phyloP scores from a whole-genome alignment of 1,284 basidiomycete species.

The Mycena citricolor region DNA sequence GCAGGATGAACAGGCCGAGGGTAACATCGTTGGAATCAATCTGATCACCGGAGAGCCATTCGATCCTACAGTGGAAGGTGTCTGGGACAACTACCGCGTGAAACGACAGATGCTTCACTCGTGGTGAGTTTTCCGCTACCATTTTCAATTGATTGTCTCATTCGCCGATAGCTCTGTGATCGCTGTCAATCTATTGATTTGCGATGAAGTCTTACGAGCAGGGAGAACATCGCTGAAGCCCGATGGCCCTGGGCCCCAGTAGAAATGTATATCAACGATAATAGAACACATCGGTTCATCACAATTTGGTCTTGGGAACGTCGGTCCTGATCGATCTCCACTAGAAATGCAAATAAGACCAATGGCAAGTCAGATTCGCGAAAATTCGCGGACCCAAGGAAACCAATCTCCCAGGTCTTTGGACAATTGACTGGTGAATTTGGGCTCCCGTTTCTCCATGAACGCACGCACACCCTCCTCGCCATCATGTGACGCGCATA shows the following conservation, averaged over 20 bases:
- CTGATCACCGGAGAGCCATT: conserved; percentile 94
- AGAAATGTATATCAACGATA: too few relatives aligned
- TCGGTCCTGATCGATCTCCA: too few relatives aligned
- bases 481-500: conserved; percentile 41
- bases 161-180: conserved; percentile 81
- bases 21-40: conserved; percentile 89
- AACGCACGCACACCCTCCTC: conserved; percentile 50
- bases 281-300: too few relatives aligned
- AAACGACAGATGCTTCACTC: conserved; percentile 99
- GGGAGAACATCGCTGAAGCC: conserved; percentile 87
- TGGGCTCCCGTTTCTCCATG: conserved; percentile 44
- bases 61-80: conserved; percentile 92
- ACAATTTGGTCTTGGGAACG: too few relatives aligned
- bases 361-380: too few relatives aligned
- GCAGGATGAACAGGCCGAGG: conserved; percentile 94
- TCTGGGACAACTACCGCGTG: conserved; percentile 99
- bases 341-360: too few relatives aligned
- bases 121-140: conserved; percentile 60
- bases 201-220: conserved; percentile 94
- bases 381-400: conserved; percentile 52
- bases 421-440: conserved; percentile 45
- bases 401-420: conserved; percentile 41
- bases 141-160: conserved; percentile 12
- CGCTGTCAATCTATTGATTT: conserved; percentile 92
- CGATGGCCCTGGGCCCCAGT: too few relatives aligned